Evolutionary conservation across 805 yeast species (phyloP).

Genomic region (Spencermartinsiella europaea): DNA sequence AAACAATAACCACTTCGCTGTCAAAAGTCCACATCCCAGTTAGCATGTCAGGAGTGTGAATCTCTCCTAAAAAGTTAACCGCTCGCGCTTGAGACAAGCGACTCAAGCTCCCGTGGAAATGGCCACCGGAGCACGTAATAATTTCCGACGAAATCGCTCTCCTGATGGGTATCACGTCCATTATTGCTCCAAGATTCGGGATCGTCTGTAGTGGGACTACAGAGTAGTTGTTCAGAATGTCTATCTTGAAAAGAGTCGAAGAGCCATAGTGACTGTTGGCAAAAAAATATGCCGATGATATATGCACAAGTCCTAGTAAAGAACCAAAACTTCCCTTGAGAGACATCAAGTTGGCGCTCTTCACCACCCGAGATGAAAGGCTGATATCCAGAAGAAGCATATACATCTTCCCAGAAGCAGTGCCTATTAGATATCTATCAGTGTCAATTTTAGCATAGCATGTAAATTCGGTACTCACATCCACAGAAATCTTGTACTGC

Average conservation of each 20-base stretch:
- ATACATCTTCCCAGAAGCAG: slow-evolving; percentile 9
- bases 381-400: slow-evolving; percentile 6
- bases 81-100: not conserved
- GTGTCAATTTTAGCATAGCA: slow-evolving; percentile 7
- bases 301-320: slow-evolving; percentile 8
- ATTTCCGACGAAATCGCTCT: not conserved
- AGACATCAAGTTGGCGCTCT: not conserved
- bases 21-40: not conserved
- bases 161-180: not conserved
- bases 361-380: not conserved
- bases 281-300: slow-evolving; percentile 13
- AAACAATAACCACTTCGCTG: not conserved
- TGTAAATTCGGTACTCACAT: not conserved
- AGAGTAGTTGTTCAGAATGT: not conserved
- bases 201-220: not conserved
- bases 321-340: slow-evolving; percentile 8
- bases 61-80: not conserved
- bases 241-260: slow-evolving; percentile 9
- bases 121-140: not conserved
- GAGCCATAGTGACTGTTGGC: slow-evolving; percentile 7
- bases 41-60: not conserved
- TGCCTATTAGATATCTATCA: slow-evolving; percentile 6
- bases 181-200: not conserved
- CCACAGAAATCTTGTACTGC: not conserved
- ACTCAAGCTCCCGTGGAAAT: not conserved